Evolutionary conservation across 2,329 filamentous ascomycete species (phyloP).

Genomic region (Chaetomiaceae sp.): DNA sequence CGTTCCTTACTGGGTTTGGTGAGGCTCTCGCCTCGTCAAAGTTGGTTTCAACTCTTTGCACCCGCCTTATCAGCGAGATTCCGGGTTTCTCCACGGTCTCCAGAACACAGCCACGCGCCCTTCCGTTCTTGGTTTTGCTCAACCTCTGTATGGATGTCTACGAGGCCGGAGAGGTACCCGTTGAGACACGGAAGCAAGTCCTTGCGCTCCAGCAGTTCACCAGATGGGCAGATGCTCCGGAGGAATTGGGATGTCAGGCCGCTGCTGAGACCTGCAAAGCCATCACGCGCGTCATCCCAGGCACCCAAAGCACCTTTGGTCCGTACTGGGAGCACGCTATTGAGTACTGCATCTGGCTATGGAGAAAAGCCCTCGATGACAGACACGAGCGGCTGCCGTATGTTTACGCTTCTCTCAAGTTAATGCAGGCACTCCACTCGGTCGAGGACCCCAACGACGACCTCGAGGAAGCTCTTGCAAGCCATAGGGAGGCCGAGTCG

Average conservation of each 20-base stretch:
- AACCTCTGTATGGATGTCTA: constrained; percentile 51
- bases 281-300: constrained; percentile 60
- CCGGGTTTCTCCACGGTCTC: constrained; percentile 39
- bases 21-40: constrained; percentile 46
- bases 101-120: constrained; percentile 38
- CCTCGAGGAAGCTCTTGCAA: constrained; percentile 66
- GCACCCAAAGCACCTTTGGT: constrained; percentile 78
- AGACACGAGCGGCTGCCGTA: constrained; percentile 52
- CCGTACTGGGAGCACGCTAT: constrained; percentile 73
- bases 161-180: constrained; percentile 47
- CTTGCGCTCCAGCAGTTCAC: constrained; percentile 78
- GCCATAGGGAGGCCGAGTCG: constrained; percentile 52
- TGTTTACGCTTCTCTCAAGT: constrained; percentile 66
- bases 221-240: constrained; percentile 58
- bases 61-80: constrained; percentile 57
- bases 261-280: constrained; percentile 50
- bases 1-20: constrained; percentile 48
- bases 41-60: constrained; percentile 49
- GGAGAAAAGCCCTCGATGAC: constrained; percentile 45
- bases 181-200: constrained; percentile 65
- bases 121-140: constrained; percentile 48
- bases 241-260: constrained; percentile 41
- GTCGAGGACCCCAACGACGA: constrained; percentile 80
- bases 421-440: constrained; percentile 59
- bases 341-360: constrained; percentile 53